A percentile compares a stretch with the other conserved stretches of the same genome.
Conservation (phyloP, 2,329 filamentous ascomycete species). For the Monosporascus sp. region DNA sequence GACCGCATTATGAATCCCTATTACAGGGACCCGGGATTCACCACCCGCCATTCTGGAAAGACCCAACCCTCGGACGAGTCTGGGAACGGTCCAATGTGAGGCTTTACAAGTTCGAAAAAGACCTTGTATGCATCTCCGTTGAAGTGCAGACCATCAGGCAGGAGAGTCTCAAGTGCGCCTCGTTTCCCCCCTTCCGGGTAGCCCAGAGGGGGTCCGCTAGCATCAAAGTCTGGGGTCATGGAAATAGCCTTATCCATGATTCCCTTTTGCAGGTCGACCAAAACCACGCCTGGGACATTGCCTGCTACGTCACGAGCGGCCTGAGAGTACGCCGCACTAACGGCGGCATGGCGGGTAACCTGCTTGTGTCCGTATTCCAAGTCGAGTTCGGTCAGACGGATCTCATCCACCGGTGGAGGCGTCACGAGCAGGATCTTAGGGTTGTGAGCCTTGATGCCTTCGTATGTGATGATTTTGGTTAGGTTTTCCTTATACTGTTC, state of each 20-base stretch:
- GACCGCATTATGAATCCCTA: background rate
- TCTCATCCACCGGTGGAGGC: slow-evolving; percentile 78
- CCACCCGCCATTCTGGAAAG: slow-evolving; percentile 43
- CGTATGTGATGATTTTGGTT: slow-evolving; percentile 65
- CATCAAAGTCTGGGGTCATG: slow-evolving; percentile 52
- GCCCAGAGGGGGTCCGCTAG: slow-evolving; percentile 40
- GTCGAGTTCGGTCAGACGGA: slow-evolving; percentile 51
- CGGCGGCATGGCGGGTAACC: slow-evolving; percentile 40
- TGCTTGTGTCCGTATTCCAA: slow-evolving; percentile 39
- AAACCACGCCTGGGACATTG: slow-evolving; percentile 58
- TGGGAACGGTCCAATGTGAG: slow-evolving; percentile 41
- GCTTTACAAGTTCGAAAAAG: slow-evolving; percentile 43
- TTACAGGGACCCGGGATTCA: slow-evolving; percentile 16
- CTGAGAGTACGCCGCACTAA: slow-evolving; percentile 53
- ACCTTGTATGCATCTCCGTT: slow-evolving; percentile 48
- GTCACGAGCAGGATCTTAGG: slow-evolving; percentile 73
- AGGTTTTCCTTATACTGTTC: slow-evolving; percentile 71
- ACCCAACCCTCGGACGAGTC: slow-evolving; percentile 29
- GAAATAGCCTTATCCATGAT: slow-evolving; percentile 67
- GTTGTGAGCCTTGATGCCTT: slow-evolving; percentile 61
- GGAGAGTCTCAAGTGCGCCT: slow-evolving; percentile 45
- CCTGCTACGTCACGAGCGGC: slow-evolving; percentile 62
- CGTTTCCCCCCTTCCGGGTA: slow-evolving; percentile 44
- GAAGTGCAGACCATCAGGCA: slow-evolving; percentile 57
- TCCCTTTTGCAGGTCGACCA: slow-evolving; percentile 75